These are phyloP conservation scores for Aureobasidium sp. DNA, from an alignment of 2,329 filamentous ascomycete species.

Conservation along the genomic window DNA sequence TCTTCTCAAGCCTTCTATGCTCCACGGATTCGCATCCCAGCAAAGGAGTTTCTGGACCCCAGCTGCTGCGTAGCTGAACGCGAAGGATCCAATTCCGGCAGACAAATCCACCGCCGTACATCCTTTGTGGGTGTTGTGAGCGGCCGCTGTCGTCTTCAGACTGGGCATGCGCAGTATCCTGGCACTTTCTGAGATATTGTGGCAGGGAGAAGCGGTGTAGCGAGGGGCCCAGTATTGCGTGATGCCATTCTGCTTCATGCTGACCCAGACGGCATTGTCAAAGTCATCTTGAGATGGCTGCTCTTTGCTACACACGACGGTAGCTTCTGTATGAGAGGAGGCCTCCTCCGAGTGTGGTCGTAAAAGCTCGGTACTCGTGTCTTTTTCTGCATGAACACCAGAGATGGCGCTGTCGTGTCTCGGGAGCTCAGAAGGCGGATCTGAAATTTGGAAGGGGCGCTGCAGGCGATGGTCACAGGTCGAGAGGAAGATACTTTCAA, in stretches of 20 bases:
- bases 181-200: constrained; percentile 84
- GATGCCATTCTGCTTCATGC: constrained; percentile 66
- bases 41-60: constrained; percentile 66
- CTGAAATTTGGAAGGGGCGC: constrained; percentile 50
- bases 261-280: constrained; percentile 66
- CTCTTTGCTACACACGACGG: constrained; percentile 13
- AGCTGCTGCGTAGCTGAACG: constrained; percentile 70
- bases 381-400: neutral
- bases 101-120: constrained; percentile 65
- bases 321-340: neutral
- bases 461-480: constrained; percentile 41
- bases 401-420: neutral
- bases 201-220: constrained; percentile 91
- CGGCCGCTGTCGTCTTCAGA: constrained; percentile 18
- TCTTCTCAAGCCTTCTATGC: constrained; percentile 37
- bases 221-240: constrained; percentile 78
- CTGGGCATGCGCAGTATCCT: constrained; percentile 52
- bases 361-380: neutral
- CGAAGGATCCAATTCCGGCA: constrained; percentile 90
- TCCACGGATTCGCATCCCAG: constrained; percentile 74
- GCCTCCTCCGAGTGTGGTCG: neutral
- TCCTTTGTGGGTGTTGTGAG: constrained; percentile 15
- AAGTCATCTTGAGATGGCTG: constrained; percentile 48
- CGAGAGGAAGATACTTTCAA: constrained; percentile 35
- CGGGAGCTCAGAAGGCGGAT: constrained; percentile 18